These are phyloP conservation scores for Musa beccarii DNA, from an alignment of 176 grass and related monocot species.

Conservation along the genomic window DNA sequence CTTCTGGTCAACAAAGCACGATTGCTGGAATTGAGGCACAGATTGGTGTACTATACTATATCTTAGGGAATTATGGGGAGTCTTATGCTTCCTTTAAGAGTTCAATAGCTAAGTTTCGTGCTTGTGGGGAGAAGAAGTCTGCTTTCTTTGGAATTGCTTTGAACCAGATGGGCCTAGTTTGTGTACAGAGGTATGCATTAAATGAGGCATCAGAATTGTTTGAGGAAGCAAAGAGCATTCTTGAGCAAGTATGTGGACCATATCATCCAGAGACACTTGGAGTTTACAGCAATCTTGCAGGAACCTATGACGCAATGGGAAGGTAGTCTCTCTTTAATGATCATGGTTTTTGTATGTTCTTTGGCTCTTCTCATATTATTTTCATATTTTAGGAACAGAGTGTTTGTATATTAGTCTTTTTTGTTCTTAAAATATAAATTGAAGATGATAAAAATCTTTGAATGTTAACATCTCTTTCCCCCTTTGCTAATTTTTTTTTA, in stretches of 20 bases:
- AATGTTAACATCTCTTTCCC: no score
- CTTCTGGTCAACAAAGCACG: slow-evolving; percentile 15
- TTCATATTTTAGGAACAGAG: not conserved
- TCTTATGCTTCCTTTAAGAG: slow-evolving; percentile 23
- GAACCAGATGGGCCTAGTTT: slow-evolving; percentile 27
- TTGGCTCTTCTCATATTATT: not conserved
- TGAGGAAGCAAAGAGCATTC: slow-evolving; percentile 22
- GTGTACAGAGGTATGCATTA: slow-evolving; percentile 20
- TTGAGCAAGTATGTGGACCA: slow-evolving; percentile 22
- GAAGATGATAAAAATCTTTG: no score
- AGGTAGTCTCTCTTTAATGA: slow-evolving; percentile 7
- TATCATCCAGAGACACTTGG: slow-evolving; percentile 25
- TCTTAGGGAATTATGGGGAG: slow-evolving; percentile 14
- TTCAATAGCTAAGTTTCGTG: slow-evolving; percentile 17
- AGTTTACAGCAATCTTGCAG: slow-evolving; percentile 24
- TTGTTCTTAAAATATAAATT: not conserved
- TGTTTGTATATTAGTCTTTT: not conserved
- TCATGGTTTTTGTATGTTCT: not conserved
- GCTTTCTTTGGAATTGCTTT: slow-evolving; percentile 22
- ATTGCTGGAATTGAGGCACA: slow-evolving; percentile 26
- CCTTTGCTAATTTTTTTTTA: no score
- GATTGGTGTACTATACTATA: slow-evolving; percentile 22
- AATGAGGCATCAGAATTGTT: slow-evolving; percentile 25
- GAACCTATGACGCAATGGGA: slow-evolving; percentile 28
- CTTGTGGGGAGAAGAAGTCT: slow-evolving; percentile 22